Evolutionary conservation across 1,284 basidiomycete species (phyloP).

Genomic region (Phlebopus sp.): DNA sequence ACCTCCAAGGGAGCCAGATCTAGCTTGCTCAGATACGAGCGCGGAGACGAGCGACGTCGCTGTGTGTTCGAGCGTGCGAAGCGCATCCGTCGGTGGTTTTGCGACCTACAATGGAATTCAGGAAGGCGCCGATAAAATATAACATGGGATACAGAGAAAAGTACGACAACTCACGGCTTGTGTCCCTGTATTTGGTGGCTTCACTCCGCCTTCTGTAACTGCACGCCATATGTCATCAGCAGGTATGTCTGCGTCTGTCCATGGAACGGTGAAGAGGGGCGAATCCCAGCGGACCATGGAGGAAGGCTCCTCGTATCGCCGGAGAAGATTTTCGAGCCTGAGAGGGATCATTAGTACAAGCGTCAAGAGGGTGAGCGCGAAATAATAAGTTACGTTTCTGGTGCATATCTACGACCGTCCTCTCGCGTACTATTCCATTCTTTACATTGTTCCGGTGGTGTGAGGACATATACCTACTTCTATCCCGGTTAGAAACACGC

Average conservation of each 20-base stretch:
- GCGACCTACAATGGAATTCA: conserved; percentile 46
- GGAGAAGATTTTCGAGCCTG: conserved; percentile 87
- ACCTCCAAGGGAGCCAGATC: conserved; percentile 48
- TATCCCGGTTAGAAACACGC: conserved; percentile 9
- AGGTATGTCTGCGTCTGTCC: conserved; percentile 71
- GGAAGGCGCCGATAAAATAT: conserved; percentile 3
- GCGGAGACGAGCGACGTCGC: conserved; percentile 65
- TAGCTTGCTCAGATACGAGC: conserved; percentile 59
- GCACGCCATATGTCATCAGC: conserved; percentile 78
- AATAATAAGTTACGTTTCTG: conserved; percentile 64
- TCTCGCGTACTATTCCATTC: conserved; percentile 69
- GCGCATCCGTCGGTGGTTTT: conserved; percentile 79
- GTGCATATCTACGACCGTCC: conserved; percentile 54
- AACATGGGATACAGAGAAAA: neutral
- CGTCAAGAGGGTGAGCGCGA: neutral
- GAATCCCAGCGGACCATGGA: conserved; percentile 98
- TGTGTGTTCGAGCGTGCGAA: conserved; percentile 75
- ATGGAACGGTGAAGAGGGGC: conserved; percentile 83
- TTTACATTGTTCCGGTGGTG: conserved; percentile 74
- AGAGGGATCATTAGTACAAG: neutral
- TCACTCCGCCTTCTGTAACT: conserved; percentile 74
- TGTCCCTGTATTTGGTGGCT: conserved; percentile 87
- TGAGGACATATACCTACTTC: conserved; percentile 71
- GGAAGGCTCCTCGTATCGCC: conserved; percentile 93
- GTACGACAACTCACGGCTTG: conserved; percentile 55